Percentiles rank a stretch among this genome's conserved stretches.
phyloP scores from a whole-genome alignment of 2,329 filamentous ascomycete genomes.

The Leptoxyphium fumago region DNA sequence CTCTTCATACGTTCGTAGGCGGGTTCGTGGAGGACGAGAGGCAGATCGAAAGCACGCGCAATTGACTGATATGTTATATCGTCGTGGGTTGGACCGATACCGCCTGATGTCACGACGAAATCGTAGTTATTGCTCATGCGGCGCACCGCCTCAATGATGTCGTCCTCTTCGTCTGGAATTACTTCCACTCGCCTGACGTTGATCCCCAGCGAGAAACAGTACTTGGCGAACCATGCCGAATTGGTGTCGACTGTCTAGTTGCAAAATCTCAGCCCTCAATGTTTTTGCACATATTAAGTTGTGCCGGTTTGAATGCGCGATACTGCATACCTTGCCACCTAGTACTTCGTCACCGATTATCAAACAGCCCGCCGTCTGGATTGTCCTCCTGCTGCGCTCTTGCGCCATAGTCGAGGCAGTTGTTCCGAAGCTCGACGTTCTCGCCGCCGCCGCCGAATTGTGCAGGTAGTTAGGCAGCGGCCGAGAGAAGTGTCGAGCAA shows the following conservation, averaged over 20 bases:
- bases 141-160: conserved; percentile 75
- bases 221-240: conserved; percentile 49
- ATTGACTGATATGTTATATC: conserved; percentile 96
- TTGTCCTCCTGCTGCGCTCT: conserved; percentile 48
- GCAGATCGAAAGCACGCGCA: conserved; percentile 70
- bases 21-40: conserved; percentile 60
- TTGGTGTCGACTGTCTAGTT: conserved; percentile 50
- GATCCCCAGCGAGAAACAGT: conserved; percentile 50
- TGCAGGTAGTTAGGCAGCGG: conserved; percentile 45
- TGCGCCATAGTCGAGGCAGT: conserved; percentile 32
- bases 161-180: conserved; percentile 78
- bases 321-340: conserved; percentile 65
- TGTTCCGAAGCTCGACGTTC: conserved; percentile 22
- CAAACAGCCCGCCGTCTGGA: conserved; percentile 79
- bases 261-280: background rate
- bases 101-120: conserved; percentile 87
- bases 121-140: conserved; percentile 86
- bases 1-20: conserved; percentile 72
- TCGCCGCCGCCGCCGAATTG: conserved; percentile 27
- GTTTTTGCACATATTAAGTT: background rate
- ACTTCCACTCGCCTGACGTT: conserved; percentile 78
- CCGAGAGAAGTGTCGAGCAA: conserved; percentile 56
- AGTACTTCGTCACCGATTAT: conserved; percentile 97
- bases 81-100: conserved; percentile 93
- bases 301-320: background rate